Evolutionary conservation across 2,329 filamentous ascomycete genomes (phyloP).

Genomic region (Venturia pyrina): DNA sequence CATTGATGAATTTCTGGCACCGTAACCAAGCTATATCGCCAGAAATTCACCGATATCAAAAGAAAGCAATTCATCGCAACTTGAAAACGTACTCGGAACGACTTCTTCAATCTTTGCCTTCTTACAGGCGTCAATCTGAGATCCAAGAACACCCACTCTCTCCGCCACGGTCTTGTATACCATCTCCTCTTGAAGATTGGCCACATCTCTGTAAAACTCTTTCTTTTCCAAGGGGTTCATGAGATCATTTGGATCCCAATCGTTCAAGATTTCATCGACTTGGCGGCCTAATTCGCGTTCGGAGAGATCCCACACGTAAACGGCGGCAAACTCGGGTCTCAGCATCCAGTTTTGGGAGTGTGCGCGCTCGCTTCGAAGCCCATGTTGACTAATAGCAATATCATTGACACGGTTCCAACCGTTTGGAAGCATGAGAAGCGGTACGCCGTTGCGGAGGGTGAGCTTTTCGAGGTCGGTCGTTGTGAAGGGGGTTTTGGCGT

Average conservation of each 20-base stretch:
- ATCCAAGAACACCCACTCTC: neutral
- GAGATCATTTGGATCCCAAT: neutral
- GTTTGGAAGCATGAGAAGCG: conserved; percentile 1
- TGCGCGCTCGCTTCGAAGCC: neutral
- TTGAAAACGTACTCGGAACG: neutral
- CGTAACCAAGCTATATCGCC: too few species aligned
- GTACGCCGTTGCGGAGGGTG: neutral
- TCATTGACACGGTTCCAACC: neutral
- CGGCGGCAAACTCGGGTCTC: neutral
- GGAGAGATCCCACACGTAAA: neutral
- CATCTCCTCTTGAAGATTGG: neutral
- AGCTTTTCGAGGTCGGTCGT: neutral
- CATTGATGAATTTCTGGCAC: too few species aligned
- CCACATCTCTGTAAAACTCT: neutral
- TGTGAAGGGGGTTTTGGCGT: neutral
- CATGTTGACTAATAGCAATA: neutral
- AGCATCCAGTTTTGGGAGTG: neutral
- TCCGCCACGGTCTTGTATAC: conserved; percentile 1
- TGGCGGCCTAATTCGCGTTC: neutral
- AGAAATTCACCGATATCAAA: too few species aligned
- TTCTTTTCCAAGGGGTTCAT: neutral
- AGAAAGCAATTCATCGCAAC: too few species aligned
- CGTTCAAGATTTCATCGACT: neutral
- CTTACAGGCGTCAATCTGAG: neutral
- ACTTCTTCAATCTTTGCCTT: neutral